Base-by-base conservation (phyloP, 371 early-diverging fungal genomes). In the Rhizopus arrhizus region DNA sequence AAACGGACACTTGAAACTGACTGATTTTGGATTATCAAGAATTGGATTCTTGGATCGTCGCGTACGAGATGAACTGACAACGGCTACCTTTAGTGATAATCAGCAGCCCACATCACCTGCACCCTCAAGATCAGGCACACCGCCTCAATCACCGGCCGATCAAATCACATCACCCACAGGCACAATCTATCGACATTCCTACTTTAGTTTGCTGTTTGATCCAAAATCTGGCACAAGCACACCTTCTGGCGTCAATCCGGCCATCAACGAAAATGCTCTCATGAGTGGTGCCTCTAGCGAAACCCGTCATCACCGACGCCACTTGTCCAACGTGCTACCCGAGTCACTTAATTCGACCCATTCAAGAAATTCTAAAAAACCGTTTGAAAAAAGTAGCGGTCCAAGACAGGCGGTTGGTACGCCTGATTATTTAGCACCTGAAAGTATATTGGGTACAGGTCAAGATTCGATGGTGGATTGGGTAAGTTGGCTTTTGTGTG, bases 341-440 rank as follows among this genome's bases (percentile, higher is more conserved):
- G 22, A 22, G 22, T 22, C 22, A 22, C 2, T 22, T 2, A 22
- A 22, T 22, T 22, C 22, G 22, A 22, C 22, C 10, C 41, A 29
- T 11, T 41, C 28, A 29, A 53, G 22, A 48, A 48, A 48, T 5
- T 2, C 10, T 0, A 5, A 12, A n/a, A 34, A 38, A 36, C 34
- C 43, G 5, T 15, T 43, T 43, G 43, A 5, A 13, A 16, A 42
- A 43, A 15, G 13, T n/a, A 4, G n/a, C 5, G n/a, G 13, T 8
- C 16, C 52, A 56, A 52, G 70, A 56, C 53, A 60, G 13, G 80
- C 80, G 49, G 93, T 94, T 8, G 99, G 99, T 12, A 98, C 99
- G n/a, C 99, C 99, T 0, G 99, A 97, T 69, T 98, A 97, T 68
- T 77, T 98, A 56, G 96, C 97, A 4, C 97, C 97, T 0, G 99